Evolutionary conservation across 192 early-diverging fungal genomes (phyloP), one percentile per base, ranked within the genome.

Genomic region (Oehlia diaphana): DNA sequence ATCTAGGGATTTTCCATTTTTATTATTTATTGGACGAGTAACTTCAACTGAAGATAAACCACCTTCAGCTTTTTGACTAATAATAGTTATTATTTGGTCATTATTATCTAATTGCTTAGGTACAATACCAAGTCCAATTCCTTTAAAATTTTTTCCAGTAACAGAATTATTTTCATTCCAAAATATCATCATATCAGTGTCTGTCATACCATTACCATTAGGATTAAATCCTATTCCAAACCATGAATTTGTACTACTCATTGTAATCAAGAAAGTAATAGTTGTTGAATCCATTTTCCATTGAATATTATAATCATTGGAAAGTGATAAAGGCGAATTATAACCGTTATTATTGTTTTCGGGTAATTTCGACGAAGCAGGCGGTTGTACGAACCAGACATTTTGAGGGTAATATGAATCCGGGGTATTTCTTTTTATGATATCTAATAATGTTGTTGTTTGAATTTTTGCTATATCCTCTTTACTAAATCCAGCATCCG

Each of bases 141-240:
- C 31, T 72, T n/a, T 72, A 26, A 28, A 72, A 72, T 44, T 23
- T 9, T 19, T 39, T 42, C 31, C 71, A 14, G 33, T 44, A 8
- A 50, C 39, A 21, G 7, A 33, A 16, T 23, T 28, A 47, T 37
- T 37, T 4, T 72, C 49, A 14, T 42, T 39, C 10, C 14, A 26
- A 42, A 50, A 21, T 42, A 72, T 72, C 26, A 47, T 72, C 19
- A 72, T 26, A 44, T 72, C 71, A 50, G 71, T 39, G 7, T 28
- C 47, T 12, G 12, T 49, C 71, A 72, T 72, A 1, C 44, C 71
- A 28, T 50, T 31, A 44, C n/a, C 71, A n/a, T 19, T 7, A 47
- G 71, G 49, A 47, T 50, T 50, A 44, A 72, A 44, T 44, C 71
- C 71, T 28, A 72, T 28, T n/a, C 42, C 71, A 72, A 72, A 72